Conservation (phyloP, 2,329 filamentous ascomycete genomes). For the Fusarium armeniacum region DNA sequence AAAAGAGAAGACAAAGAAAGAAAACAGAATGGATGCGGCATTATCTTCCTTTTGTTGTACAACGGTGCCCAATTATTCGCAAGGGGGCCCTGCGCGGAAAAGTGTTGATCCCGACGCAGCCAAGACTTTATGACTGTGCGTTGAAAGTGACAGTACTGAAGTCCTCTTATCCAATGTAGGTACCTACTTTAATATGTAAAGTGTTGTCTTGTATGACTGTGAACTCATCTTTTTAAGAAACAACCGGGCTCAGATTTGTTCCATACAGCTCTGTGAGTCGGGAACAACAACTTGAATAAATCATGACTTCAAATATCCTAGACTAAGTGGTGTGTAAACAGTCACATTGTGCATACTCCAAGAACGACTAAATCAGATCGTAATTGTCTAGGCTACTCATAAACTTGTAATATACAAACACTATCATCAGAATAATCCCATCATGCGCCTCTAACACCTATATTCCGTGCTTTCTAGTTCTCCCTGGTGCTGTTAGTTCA, state of each 20-base stretch:
- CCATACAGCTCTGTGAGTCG: not conserved
- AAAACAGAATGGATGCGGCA: not conserved
- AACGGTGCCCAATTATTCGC: slow-evolving; percentile 5
- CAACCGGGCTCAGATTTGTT: no score
- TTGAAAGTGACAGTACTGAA: not conserved
- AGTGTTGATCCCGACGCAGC: slow-evolving; percentile 15
- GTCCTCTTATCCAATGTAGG: no score
- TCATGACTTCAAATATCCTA: not conserved
- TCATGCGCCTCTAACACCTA: rapidly evolving
- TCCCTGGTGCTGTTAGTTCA: not conserved
- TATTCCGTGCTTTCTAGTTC: not conserved
- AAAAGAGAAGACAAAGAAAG: not conserved
- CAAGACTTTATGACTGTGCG: not conserved
- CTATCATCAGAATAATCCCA: not conserved
- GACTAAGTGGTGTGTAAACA: not conserved
- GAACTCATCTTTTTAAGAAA: not conserved
- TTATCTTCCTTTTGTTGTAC: slow-evolving; percentile 1
- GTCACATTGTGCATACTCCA: no score
- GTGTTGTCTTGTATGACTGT: no score
- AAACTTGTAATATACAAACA: not conserved
- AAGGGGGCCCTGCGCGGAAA: slow-evolving; percentile 8
- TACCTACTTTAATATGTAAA: no score
- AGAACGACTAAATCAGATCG: no score
- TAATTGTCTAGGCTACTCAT: no score
- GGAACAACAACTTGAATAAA: not conserved